These are phyloP conservation scores for Ophiocordyceps camponoti-floridani DNA, from an alignment of 2,329 filamentous ascomycete genomes.

Conservation along the genomic window DNA sequence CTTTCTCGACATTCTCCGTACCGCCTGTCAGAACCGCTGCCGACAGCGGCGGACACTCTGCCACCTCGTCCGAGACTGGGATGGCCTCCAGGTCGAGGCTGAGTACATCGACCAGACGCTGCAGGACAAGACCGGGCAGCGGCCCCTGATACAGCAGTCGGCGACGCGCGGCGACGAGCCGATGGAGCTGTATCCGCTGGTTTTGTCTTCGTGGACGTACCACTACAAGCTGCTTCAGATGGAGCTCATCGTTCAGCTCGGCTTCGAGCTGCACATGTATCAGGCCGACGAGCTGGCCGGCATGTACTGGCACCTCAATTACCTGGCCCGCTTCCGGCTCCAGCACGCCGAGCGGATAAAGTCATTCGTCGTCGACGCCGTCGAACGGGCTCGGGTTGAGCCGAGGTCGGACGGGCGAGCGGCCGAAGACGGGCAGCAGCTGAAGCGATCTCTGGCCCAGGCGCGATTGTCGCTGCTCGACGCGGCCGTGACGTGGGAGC, in stretches of 20 bases:
- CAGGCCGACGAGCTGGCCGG: slow-evolving; percentile 65
- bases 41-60: slow-evolving; percentile 78
- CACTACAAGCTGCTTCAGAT: slow-evolving; percentile 80
- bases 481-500: slow-evolving; percentile 41
- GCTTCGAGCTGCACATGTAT: slow-evolving; percentile 88
- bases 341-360: slow-evolving; percentile 59
- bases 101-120: slow-evolving; percentile 59
- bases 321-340: slow-evolving; percentile 49
- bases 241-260: slow-evolving; percentile 74
- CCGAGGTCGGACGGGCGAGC: slow-evolving; percentile 4
- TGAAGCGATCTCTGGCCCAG: slow-evolving; percentile 31
- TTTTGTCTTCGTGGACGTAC: slow-evolving; percentile 77
- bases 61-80: slow-evolving; percentile 70
- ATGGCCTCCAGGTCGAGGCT: slow-evolving; percentile 64
- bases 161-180: slow-evolving; percentile 13
- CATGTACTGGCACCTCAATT: slow-evolving; percentile 84
- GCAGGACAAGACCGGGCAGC: slow-evolving; percentile 40
- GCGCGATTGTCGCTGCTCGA: slow-evolving; percentile 45
- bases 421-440: slow-evolving; percentile 20
- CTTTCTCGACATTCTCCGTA: slow-evolving; percentile 70
- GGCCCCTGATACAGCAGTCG: slow-evolving; percentile 32
- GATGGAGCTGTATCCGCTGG: slow-evolving; percentile 44
- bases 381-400: slow-evolving; percentile 11
- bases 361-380: slow-evolving; percentile 34
- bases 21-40: slow-evolving; percentile 78